phyloP scores from a whole-genome alignment of 78 protist genomes.

The Pelomyxa schiedti region DNA sequence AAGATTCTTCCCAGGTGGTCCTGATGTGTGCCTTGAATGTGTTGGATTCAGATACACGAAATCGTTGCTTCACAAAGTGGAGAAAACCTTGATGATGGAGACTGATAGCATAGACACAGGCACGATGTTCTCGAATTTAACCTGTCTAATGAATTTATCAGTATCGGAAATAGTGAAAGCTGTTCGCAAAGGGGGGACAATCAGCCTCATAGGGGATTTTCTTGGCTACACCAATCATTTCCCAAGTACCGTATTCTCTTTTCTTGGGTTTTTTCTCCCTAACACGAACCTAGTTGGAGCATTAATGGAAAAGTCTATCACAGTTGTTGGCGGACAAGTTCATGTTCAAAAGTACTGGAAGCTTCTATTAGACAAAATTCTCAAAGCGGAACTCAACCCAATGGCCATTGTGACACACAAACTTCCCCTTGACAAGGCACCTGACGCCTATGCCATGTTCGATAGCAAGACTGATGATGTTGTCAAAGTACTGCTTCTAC shows the following conservation, averaged over 20 bases:
- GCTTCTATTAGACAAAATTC: neutral
- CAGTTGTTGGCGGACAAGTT: neutral
- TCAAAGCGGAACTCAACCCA: neutral
- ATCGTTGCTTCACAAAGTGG: constrained; percentile 17
- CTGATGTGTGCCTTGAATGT: constrained; percentile 6
- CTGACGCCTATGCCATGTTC: neutral
- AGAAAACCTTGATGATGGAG: constrained; percentile 11
- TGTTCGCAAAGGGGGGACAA: constrained; percentile 2
- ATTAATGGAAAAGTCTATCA: constrained; percentile 8
- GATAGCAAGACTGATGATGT: neutral
- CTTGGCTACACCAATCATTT: constrained; percentile 12
- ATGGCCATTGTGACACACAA: neutral
- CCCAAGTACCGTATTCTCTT: too few species aligned
- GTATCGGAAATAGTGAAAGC: constrained; percentile 12
- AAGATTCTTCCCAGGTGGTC: constrained; percentile 1
- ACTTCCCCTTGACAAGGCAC: neutral
- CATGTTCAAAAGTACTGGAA: neutral
- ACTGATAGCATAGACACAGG: constrained; percentile 12
- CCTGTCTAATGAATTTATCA: too few species aligned
- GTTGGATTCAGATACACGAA: constrained; percentile 34
- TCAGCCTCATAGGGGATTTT: constrained; percentile 12
- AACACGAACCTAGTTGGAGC: too few species aligned
- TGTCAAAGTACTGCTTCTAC: neutral
- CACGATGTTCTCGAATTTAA: too few species aligned
- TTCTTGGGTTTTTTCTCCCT: too few species aligned